A percentile compares a stretch with the other conserved stretches of the same genome.
Conservation (phyloP, 495 filamentous ascomycete genomes). For the Trichoderma reesei region DNA sequence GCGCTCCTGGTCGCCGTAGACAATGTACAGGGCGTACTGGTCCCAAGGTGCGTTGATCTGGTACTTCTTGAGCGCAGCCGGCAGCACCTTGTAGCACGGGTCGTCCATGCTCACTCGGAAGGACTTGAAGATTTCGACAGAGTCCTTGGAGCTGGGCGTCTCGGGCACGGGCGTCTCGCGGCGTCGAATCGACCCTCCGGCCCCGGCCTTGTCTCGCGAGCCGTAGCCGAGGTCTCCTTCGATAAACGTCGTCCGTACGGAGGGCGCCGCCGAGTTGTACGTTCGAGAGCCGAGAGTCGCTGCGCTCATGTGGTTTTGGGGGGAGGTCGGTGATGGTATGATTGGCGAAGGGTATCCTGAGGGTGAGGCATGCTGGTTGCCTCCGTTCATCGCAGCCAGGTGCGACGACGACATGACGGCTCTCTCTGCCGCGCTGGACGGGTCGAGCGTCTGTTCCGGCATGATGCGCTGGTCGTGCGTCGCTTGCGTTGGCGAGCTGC, state of each 20-base stretch:
- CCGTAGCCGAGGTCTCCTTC: slow-evolving; percentile 40
- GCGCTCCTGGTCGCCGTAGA: slow-evolving; percentile 93
- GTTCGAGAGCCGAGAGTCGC: slow-evolving; percentile 48
- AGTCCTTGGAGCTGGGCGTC: slow-evolving; percentile 38
- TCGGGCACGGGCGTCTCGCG: slow-evolving; percentile 43
- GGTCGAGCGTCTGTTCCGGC: slow-evolving; percentile 47
- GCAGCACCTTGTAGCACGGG: slow-evolving; percentile 92
- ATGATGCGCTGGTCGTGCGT: slow-evolving; percentile 58
- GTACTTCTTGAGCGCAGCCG: slow-evolving; percentile 92
- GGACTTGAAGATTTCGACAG: slow-evolving; percentile 93
- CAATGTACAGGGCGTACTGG: slow-evolving; percentile 94
- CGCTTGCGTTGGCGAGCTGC: slow-evolving; percentile 52
- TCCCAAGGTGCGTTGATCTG: slow-evolving; percentile 97
- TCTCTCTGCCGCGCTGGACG: slow-evolving; percentile 40
- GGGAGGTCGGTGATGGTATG: slow-evolving; percentile 79
- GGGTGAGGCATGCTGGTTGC: slow-evolving; percentile 35
- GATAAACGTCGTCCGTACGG: slow-evolving; percentile 35
- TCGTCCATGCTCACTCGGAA: slow-evolving; percentile 97
- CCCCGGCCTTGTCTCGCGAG: slow-evolving; percentile 31
- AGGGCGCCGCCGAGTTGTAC: slow-evolving; percentile 40
- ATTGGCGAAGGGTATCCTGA: slow-evolving; percentile 58
- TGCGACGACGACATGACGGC: slow-evolving; percentile 68
- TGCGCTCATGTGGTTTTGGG: slow-evolving; percentile 35
- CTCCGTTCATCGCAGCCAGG: slow-evolving; percentile 64
- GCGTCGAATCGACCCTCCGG: slow-evolving; percentile 30